Conservation (phyloP, 2,329 filamentous ascomycete genomes). For the Penicillium carneum region DNA sequence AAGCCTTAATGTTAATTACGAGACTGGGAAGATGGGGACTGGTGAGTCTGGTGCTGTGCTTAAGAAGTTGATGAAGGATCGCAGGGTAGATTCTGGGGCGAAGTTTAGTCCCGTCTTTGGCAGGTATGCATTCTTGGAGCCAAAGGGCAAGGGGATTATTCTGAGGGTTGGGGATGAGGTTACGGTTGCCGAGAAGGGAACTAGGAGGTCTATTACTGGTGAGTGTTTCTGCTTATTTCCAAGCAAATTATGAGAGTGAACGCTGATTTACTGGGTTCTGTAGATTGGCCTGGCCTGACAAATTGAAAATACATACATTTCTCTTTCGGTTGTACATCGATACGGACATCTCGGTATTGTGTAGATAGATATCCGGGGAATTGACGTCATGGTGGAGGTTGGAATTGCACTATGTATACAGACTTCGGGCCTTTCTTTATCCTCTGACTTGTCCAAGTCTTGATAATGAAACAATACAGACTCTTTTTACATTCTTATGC, state of each 20-base stretch:
- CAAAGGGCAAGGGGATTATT: constrained; percentile 43
- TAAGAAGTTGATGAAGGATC: constrained; percentile 73
- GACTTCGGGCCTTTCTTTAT: background rate
- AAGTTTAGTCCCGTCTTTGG: constrained; percentile 77
- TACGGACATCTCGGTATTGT: background rate
- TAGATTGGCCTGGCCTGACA: constrained; percentile 48
- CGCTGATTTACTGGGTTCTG: background rate
- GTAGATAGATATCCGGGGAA: background rate
- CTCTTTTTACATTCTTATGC: background rate
- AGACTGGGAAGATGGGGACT: constrained; percentile 65
- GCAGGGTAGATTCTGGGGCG: constrained; percentile 72
- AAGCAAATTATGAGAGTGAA: constrained; percentile 14
- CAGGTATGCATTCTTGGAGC: constrained; percentile 70
- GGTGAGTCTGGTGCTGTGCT: constrained; percentile 68
- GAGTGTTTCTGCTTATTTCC: constrained; percentile 41
- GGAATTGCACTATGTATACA: background rate
- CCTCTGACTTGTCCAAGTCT: too few relatives aligned
- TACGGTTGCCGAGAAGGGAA: constrained; percentile 58
- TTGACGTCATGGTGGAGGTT: constrained; percentile 9
- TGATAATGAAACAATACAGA: background rate
- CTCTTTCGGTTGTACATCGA: background rate
- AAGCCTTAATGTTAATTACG: constrained; percentile 75
- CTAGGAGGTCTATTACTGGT: constrained; percentile 64
- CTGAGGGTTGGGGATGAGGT: constrained; percentile 66
- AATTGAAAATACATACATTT: constrained; percentile 23